These are phyloP conservation scores for Mrakiaceae sp. DNA, from an alignment of 1,284 basidiomycete species.

Conservation along the genomic window DNA sequence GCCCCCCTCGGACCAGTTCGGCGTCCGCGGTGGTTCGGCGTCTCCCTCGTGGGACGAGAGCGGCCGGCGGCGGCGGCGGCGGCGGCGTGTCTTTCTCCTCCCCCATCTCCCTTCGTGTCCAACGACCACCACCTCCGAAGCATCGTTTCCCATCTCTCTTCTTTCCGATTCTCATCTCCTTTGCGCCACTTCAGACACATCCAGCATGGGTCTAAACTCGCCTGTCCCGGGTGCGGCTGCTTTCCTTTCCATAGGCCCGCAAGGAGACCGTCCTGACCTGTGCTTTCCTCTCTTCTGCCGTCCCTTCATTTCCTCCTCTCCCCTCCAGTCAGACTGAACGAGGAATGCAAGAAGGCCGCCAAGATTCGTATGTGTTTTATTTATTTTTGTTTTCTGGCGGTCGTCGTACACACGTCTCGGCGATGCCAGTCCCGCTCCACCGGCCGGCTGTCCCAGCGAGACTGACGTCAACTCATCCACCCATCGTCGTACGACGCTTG, in stretches of 20 bases:
- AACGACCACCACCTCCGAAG: too few relatives aligned
- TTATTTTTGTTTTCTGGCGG: not conserved
- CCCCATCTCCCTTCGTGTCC: too few relatives aligned
- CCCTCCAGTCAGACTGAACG: conserved; percentile 34
- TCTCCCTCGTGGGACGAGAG: too few relatives aligned
- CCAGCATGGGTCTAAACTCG: conserved; percentile 31
- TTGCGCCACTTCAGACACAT: not conserved
- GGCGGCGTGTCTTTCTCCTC: too few relatives aligned
- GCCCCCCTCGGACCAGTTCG: too few relatives aligned
- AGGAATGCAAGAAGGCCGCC: conserved; percentile 44
- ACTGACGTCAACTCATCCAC: not conserved
- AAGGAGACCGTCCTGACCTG: not conserved
- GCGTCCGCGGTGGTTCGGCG: too few relatives aligned
- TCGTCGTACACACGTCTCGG: not conserved
- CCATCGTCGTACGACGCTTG: not conserved
- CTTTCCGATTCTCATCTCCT: not conserved
- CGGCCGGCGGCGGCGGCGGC: too few relatives aligned
- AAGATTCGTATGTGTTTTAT: conserved; percentile 33
- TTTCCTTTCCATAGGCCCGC: not conserved
- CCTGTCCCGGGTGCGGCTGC: conserved; percentile 30
- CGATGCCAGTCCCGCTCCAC: not conserved
- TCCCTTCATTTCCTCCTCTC: not conserved
- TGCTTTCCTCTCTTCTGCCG: not conserved
- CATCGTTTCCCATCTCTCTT: not conserved
- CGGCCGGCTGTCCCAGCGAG: not conserved